phyloP scores from a whole-genome alignment of 306 rosid species.

The Castanopsis chinensis region DNA sequence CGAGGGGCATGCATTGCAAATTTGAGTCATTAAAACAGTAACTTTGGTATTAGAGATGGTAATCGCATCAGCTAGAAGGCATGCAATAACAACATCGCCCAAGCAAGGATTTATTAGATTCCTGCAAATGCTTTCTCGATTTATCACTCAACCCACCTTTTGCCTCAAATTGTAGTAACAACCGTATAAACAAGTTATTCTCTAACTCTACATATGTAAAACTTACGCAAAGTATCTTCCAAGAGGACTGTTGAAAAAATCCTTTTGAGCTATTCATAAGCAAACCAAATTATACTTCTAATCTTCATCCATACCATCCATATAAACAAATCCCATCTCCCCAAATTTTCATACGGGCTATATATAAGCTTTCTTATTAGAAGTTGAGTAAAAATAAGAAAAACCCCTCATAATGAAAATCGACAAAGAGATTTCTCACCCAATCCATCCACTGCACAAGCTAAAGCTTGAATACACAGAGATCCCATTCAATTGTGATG shows the following conservation, averaged over 20 bases:
- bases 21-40: conserved; percentile 8
- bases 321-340: background rate
- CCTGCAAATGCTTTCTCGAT: conserved; percentile 20
- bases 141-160: conserved; percentile 7
- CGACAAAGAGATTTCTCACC: conserved; percentile 44
- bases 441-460: conserved; percentile 46
- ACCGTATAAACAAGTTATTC: conserved; percentile 30
- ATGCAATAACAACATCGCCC: conserved; percentile 5
- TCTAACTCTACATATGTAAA: conserved; percentile 26
- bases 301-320: background rate
- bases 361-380: background rate
- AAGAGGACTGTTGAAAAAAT: background rate
- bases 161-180: conserved; percentile 17
- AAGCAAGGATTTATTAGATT: conserved; percentile 35
- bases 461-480: conserved; percentile 46
- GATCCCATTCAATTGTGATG: conserved; percentile 52
- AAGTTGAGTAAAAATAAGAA: background rate
- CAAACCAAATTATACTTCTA: background rate
- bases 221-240: conserved; percentile 42
- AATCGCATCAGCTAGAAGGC: background rate
- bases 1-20: background rate
- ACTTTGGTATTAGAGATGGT: too few species aligned
- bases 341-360: background rate
- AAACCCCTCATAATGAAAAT: conserved; percentile 20
- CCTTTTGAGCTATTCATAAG: conserved; percentile 7